A percentile compares a stretch with the other conserved stretches of the same genome.
phyloP scores from a whole-genome alignment of 225 moss, liverwort and hornwort genomes.

The Climacium dendroides region DNA sequence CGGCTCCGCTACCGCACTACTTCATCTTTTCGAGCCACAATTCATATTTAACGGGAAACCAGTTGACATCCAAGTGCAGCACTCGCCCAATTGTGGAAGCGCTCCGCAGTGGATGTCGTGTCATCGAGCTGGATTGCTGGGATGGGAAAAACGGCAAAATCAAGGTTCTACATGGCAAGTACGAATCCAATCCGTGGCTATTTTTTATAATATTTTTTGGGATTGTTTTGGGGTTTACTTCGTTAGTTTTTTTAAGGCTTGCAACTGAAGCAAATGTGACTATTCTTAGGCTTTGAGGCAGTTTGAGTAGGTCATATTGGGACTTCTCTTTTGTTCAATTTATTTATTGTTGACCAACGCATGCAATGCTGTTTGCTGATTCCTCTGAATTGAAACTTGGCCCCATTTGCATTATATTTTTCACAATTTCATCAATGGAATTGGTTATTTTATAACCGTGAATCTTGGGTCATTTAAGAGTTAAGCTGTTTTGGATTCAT shows the following conservation, averaged over 20 bases:
- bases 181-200: neutral
- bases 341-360: neutral
- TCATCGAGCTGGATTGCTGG: constrained; percentile 91
- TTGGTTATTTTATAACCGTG: neutral
- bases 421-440: neutral
- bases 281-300: neutral
- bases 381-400: neutral
- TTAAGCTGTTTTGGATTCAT: neutral
- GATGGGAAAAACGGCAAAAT: constrained; percentile 53
- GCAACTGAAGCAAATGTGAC: neutral
- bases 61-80: constrained; percentile 77
- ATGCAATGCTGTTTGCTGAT: neutral
- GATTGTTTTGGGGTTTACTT: neutral
- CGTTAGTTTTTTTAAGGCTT: neutral
- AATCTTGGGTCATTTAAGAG: neutral
- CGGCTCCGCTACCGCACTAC: constrained; percentile 66
- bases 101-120: constrained; percentile 57
- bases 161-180: constrained; percentile 91
- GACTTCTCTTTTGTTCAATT: neutral
- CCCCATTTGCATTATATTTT: neutral
- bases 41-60: constrained; percentile 89
- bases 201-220: neutral
- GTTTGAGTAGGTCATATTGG: neutral
- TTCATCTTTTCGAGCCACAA: constrained; percentile 83
- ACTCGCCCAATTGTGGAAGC: constrained; percentile 51